phyloP scores from a whole-genome alignment of 208 protist genomes.

The Trichomonas gallinae region DNA sequence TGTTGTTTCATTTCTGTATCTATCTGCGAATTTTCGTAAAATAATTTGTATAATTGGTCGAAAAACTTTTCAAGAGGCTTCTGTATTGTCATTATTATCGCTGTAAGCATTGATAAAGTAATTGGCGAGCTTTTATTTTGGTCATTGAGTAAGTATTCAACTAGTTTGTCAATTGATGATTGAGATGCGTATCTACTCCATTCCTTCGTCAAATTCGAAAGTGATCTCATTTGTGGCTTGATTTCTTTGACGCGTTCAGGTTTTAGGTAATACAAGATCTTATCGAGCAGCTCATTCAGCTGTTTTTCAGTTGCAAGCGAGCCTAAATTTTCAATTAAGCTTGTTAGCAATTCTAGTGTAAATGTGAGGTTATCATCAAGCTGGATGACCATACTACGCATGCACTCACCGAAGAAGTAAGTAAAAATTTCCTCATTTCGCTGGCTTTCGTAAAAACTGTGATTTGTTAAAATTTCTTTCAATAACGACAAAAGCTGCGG shows the following conservation, averaged over 20 bases:
- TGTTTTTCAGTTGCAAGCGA: not conserved
- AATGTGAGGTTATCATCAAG: not conserved
- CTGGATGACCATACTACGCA: not conserved
- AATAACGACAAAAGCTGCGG: not conserved
- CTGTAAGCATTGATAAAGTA: not conserved
- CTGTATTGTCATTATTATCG: not conserved
- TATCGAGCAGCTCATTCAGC: not conserved
- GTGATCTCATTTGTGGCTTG: not conserved
- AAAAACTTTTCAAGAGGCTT: not conserved
- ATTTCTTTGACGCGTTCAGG: not conserved
- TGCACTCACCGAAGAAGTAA: not conserved
- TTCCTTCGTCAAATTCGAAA: not conserved
- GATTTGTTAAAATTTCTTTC: not conserved
- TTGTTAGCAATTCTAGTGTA: not conserved
- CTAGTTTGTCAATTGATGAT: not conserved
- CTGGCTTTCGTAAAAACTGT: not conserved
- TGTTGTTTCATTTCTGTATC: not conserved
- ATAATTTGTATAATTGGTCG: not conserved
- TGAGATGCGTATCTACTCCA: not conserved
- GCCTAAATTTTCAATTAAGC: not conserved
- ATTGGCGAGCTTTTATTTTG: not conserved
- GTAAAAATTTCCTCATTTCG: not conserved
- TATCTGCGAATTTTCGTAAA: not conserved
- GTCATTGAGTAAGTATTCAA: not conserved
- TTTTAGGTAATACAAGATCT: not conserved